phyloP scores from a whole-genome alignment of 2,329 filamentous ascomycete species.

The Neonectria magnoliae region DNA sequence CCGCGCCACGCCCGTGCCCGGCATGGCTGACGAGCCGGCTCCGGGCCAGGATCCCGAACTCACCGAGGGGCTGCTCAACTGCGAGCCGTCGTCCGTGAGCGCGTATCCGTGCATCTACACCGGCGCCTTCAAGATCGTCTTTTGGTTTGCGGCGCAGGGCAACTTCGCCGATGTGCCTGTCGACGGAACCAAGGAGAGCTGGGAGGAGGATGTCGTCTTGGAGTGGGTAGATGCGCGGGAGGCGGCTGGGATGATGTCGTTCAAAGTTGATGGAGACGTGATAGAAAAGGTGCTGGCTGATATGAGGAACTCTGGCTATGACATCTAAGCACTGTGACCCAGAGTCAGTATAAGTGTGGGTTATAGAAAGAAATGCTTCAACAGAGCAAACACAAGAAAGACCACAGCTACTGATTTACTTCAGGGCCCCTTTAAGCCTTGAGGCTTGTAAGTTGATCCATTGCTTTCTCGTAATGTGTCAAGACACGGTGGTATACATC shows the following conservation, averaged over 20 bases:
- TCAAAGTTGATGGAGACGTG: constrained; percentile 37
- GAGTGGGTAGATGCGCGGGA: constrained; percentile 41
- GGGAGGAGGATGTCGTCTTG: constrained; percentile 40
- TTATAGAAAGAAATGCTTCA: not conserved
- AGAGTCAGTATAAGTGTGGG: not conserved
- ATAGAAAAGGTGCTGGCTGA: constrained; percentile 42
- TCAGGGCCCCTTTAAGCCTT: not conserved
- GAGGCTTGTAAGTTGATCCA: not conserved
- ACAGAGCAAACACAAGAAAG: not conserved
- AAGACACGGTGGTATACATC: not conserved
- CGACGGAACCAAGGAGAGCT: constrained; percentile 43
- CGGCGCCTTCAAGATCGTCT: constrained; percentile 51
- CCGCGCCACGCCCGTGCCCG: constrained; percentile 50
- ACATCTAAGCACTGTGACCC: constrained; percentile 26
- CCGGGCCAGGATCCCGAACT: constrained; percentile 32
- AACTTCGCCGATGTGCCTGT: constrained; percentile 41
- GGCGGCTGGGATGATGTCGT: constrained; percentile 36
- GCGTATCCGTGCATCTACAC: constrained; percentile 50
- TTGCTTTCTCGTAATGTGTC: not conserved
- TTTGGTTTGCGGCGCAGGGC: constrained; percentile 51
- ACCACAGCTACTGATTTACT: not conserved
- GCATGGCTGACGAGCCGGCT: not conserved
- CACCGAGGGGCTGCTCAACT: constrained; percentile 45
- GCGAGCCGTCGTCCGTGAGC: constrained; percentile 50
- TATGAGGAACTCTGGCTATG: constrained; percentile 41